Percentiles rank a stretch among this genome's conserved stretches.
phyloP scores from a whole-genome alignment of 306 rosid species.

The Myrica gale region DNA sequence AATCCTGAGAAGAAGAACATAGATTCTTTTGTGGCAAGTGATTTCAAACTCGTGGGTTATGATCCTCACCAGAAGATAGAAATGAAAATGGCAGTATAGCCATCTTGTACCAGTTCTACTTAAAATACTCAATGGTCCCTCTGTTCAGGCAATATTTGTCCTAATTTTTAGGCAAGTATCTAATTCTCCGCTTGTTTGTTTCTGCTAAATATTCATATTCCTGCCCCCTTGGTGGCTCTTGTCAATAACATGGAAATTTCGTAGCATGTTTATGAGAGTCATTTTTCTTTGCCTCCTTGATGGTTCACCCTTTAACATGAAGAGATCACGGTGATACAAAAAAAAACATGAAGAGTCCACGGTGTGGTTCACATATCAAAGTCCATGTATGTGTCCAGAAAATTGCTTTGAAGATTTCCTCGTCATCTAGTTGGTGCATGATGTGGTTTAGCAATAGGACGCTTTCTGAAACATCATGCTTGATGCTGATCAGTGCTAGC shows the following conservation, averaged over 20 bases:
- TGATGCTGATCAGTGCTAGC: neutral
- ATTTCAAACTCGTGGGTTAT: slow-evolving; percentile 77
- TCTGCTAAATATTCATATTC: neutral
- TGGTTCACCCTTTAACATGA: neutral
- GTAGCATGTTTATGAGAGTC: neutral
- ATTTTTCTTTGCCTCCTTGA: neutral
- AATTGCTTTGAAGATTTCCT: neutral
- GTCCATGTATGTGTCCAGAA: neutral
- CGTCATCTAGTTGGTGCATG: neutral
- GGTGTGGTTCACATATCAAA: neutral
- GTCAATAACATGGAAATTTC: neutral
- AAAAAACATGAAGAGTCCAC: no score
- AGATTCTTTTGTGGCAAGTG: slow-evolving; percentile 78
- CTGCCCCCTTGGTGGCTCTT: neutral
- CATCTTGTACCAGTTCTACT: slow-evolving; percentile 29
- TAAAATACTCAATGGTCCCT: slow-evolving; percentile 17
- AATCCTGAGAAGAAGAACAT: slow-evolving; percentile 77
- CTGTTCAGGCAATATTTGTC: slow-evolving; percentile 31
- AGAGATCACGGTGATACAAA: no score
- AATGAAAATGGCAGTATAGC: slow-evolving; percentile 95
- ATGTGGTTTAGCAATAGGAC: neutral
- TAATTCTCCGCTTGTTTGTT: neutral
- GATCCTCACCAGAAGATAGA: slow-evolving; percentile 95
- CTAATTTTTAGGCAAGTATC: slow-evolving; percentile 53
- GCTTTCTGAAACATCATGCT: neutral